Evolutionary conservation across 495 filamentous ascomycete genomes (phyloP), one percentile per base, ranked within the genome.

Genomic region (Jackrogersella minutella): DNA sequence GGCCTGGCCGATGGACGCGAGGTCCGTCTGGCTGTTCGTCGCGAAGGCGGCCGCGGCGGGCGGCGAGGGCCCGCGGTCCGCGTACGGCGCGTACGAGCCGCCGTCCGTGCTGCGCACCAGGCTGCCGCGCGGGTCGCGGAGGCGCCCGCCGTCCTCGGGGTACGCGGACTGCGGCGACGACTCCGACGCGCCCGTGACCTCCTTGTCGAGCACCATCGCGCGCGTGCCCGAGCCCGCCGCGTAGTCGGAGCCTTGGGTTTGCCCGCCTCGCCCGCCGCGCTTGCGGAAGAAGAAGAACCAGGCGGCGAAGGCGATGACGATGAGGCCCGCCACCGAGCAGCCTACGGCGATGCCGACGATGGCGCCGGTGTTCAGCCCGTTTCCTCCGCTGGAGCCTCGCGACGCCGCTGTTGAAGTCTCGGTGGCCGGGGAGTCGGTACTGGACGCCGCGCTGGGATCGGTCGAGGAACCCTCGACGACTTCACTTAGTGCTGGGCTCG

Each of bases 321-420:
- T 47, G 3, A 82, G 71, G 39, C 74, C 79, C 6, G 65, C 63
- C 1, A 79, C 53, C 16, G 55, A 68, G 55, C 71, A 73, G 11
- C 63, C 80, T 5, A 82, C 77, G 40, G 77, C 79, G 47, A 82
- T 79, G 34, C 80, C 81, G 24, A 73, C 73, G 54, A 79, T 76
- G 46, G 78, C 77, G 50, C 76, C 77, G 1, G 19, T 71, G 10
- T 66, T 43, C 7, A 81, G 63, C 1, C 31, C 31, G 16, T 73
- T 71, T n/a, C 57, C 57, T 0, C 24, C 9, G 1, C 44, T 60
- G 0, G 33, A 19, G 6, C 41, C 30, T 16, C 4, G 13, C 2
- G 7, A 39, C 7, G 44, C 3, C 14, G 26, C 9, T 3, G n/a
- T n/a, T 3, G 24, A 36, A 1, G 19, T 41, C 19, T 39, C 47